Evolutionary conservation across 306 rosid genomes (phyloP), one percentile per base, ranked within the genome.

Genomic region (Quillaja saponaria): DNA sequence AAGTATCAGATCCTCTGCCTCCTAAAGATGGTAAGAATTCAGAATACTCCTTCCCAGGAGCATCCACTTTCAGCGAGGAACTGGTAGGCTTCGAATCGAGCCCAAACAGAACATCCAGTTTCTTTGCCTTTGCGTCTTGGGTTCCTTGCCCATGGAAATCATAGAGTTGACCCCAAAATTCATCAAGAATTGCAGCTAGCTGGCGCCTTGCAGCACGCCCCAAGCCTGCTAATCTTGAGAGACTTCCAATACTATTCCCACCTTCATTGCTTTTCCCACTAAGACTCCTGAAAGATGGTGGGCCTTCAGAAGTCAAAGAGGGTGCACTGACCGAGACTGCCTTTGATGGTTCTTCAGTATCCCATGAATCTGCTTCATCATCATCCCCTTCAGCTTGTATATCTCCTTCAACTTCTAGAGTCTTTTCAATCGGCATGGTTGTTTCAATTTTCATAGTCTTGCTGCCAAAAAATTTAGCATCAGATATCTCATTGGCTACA

Each of bases 151-250:
- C 99, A 48, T 87, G 84, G 58, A 74, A 83, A 83, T 83, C 96
- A 80, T 76, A 94, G 21, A 94, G 81, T 44, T 85, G 89, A 51
- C 95, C 91, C 99, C 99, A 94, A 54, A 94, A 94, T 49, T 90
- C 97, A 25, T 85, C 84, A 47, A 94, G 99, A 75, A 67, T 67
- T 20, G 71, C 60, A 42, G 97, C 91, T 66, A 94, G 83, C 49
- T 94, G 90, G 38, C 91, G 95, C 76, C 99, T 87, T 74, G 91
- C 96, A 37, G 91, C 95, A 57, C 99, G 97, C 35, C 97, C 97
- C 72, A 90, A 80, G 71, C 99, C 99, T 48, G 85, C 95, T 70
- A 89, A 70, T 75, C 90, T 87, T 3, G 99, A 94, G 48, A 94
- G 96, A 76, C 99, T 94, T 74, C 96, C 97, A 62, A 90, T 71